Percentiles rank a stretch among this genome's conserved stretches.
Conservation (phyloP, 495 filamentous ascomycete genomes). For the Barbatosphaeria neglecta region DNA sequence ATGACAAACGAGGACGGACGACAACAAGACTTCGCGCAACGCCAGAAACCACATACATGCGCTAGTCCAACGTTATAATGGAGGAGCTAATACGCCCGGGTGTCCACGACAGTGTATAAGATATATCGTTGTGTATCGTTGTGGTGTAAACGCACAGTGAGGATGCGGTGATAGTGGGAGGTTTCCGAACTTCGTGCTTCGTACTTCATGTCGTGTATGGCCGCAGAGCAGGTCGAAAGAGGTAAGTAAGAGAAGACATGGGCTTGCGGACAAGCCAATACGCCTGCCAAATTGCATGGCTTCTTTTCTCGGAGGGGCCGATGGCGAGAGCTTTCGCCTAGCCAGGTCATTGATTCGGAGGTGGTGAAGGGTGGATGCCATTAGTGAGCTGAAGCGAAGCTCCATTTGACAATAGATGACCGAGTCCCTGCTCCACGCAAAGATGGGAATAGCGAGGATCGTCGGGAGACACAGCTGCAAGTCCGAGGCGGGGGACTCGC, state of each 20-base stretch:
- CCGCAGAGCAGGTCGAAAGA: no score
- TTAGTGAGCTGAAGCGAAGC: constrained; percentile 17
- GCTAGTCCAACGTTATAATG: no score
- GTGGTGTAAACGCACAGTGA: neutral
- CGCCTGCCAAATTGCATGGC: no score
- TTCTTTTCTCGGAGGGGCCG: constrained; percentile 5
- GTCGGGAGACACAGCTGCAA: constrained; percentile 28
- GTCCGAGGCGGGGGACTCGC: constrained; percentile 32
- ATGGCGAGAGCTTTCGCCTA: constrained; percentile 6
- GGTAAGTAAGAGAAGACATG: no score
- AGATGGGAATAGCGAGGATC: constrained; percentile 34
- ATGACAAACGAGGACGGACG: neutral
- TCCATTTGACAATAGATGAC: constrained; percentile 18
- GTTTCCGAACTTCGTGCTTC: neutral
- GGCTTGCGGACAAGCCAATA: no score
- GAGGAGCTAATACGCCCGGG: no score
- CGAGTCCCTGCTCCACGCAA: constrained; percentile 34
- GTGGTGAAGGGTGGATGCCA: constrained; percentile 23
- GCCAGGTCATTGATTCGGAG: no score
- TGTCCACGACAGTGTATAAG: no score
- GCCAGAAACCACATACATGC: neutral
- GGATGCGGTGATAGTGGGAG: neutral
- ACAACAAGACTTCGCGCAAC: neutral
- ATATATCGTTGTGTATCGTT: neutral
- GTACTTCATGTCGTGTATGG: neutral